Percentiles rank a stretch among this genome's conserved stretches.
Conservation (phyloP, 768 basidiomycete species). For the Calocera viscosa region DNA sequence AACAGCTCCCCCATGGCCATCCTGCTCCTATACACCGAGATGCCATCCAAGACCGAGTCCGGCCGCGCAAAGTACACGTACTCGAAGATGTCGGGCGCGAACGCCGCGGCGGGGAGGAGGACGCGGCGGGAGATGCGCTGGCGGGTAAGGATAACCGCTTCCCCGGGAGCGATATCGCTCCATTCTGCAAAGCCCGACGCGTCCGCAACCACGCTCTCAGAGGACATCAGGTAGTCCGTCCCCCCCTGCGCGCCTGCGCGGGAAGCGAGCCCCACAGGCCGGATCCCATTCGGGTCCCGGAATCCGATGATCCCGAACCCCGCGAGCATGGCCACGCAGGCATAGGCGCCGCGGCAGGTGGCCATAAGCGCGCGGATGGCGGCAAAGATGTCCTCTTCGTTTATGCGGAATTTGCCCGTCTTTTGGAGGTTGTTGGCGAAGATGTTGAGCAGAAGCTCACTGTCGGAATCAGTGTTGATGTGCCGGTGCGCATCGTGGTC, state of each 20-base stretch:
- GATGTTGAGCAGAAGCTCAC: constrained; percentile 91
- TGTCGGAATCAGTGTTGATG: constrained; percentile 98
- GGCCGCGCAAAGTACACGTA: constrained; percentile 97
- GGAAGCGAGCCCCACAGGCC: constrained; percentile 77
- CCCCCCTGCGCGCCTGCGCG: constrained; percentile 42
- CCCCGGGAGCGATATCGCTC: constrained; percentile 89
- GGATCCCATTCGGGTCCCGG: constrained; percentile 93
- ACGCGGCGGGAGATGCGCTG: constrained; percentile 59
- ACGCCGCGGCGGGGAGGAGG: constrained; percentile 54
- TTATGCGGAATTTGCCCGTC: constrained; percentile 98
- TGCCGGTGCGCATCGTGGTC: constrained; percentile 94
- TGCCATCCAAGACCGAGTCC: constrained; percentile 92
- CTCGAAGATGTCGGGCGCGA: constrained; percentile 98
- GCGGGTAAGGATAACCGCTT: constrained; percentile 91
- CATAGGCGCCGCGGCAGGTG: constrained; percentile 85
- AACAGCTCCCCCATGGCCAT: constrained; percentile 99
- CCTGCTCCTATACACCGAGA: constrained; percentile 91
- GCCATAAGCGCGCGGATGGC: constrained; percentile 83
- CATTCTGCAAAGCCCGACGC: constrained; percentile 83
- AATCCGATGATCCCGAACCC: constrained; percentile 98
- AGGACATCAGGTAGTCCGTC: constrained; percentile 79
- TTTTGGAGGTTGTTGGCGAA: constrained; percentile 96
- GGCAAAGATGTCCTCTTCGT: constrained; percentile 97
- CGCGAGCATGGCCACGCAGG: constrained; percentile 96
- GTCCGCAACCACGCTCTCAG: constrained; percentile 94